Evolutionary conservation across 805 yeast genomes (phyloP), one percentile per base, ranked within the genome.

Genomic region (Wickerhamomyces kurtzmanii): DNA sequence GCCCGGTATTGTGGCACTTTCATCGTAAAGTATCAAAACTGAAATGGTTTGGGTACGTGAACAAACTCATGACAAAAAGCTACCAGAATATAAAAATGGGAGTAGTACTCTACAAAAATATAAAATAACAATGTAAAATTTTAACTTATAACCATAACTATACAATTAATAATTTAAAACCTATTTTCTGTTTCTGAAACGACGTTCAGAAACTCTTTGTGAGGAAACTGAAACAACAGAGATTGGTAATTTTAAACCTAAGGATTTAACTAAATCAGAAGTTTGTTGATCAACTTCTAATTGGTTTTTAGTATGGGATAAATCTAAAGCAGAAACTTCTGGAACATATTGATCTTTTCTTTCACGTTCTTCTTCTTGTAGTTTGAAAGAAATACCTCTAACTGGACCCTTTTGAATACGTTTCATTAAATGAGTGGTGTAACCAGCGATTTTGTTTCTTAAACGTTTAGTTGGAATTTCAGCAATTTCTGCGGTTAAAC

Each of bases 371-470:
- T 91, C 99, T 76, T 91, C 99, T 79, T 91, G 99, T 62, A 91
- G 84, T 71, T 93, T 93, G 95, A 91, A 91, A 56, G 99, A 91
- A 55, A 91, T 93, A 75, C 99, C 99, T 80, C 97, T 87, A 57
- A 91, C 99, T 75, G 99, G 99, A 65, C 99, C 99, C 79, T 89
- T 91, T 74, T 93, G 97, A 63, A 91, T 91, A 77, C 99, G 87
- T 79, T 85, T 91, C 98, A 91, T 93, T 69, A 91, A 80, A 71
- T 91, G 99, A 61, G 98, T 91, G 70, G 98, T 91, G 95, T 89
- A 91, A 68, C 99, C 99, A 65, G 99, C 98, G 59, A 91, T 93
- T 85, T 91, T 91, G 91, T 91, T 91, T 78, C 99, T 91, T 69
- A 91, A 82, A 74, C 99, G 85, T 82, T 91, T 91, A 59, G 98